Evolutionary conservation across 148 eudicot genomes (phyloP).

Genomic region (Nepenthes gracilis): DNA sequence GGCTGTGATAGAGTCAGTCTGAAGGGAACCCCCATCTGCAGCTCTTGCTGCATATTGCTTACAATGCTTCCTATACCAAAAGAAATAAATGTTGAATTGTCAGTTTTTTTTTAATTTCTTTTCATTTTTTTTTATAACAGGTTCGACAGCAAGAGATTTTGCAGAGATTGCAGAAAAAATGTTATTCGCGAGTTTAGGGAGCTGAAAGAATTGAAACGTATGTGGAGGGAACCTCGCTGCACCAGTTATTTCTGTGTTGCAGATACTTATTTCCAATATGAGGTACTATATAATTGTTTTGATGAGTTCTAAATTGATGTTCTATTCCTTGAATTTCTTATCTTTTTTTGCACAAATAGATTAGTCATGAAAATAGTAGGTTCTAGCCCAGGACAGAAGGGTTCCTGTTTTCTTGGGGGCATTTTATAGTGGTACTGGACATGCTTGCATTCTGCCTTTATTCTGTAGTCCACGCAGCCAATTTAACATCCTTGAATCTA

Average conservation of each 20-base stretch:
- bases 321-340: background rate
- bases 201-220: constrained; percentile 86
- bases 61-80: background rate
- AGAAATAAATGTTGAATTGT: constrained; percentile 6
- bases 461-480: background rate
- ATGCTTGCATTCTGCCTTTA: too few species aligned
- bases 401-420: too few species aligned
- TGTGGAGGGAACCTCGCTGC: constrained; percentile 72
- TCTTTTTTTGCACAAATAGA: background rate
- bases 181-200: constrained; percentile 95
- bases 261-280: constrained; percentile 84
- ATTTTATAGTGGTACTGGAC: too few species aligned
- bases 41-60: too few species aligned
- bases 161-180: constrained; percentile 95
- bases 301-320: background rate
- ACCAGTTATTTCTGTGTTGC: constrained; percentile 95
- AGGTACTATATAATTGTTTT: constrained; percentile 30
- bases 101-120: constrained; percentile 4
- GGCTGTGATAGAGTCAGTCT: too few species aligned
- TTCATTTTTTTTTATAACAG: constrained; percentile 27
- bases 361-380: too few species aligned
- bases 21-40: too few species aligned
- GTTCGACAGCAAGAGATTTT: constrained; percentile 94
- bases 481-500: background rate
- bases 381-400: too few species aligned